Evolutionary conservation across 2,329 filamentous ascomycete genomes (phyloP).

Genomic region (Monosporascus sp.): DNA sequence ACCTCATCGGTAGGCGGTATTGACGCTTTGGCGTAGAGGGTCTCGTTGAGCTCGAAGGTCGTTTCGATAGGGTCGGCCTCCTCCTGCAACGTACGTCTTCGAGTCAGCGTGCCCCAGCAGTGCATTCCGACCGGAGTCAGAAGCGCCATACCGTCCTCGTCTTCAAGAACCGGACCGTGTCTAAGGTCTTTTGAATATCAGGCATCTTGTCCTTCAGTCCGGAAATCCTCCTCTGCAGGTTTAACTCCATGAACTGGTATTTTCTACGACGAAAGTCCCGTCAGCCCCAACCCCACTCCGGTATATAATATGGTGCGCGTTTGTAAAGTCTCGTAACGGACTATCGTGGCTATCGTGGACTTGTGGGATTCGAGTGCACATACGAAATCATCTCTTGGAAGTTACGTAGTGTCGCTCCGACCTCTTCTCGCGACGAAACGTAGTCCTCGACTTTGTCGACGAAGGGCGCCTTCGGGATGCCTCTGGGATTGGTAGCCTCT

Average conservation of each 20-base stretch:
- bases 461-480: slow-evolving; percentile 79
- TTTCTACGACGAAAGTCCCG: slow-evolving; percentile 53
- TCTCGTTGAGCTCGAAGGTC: slow-evolving; percentile 95
- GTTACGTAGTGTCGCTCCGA: slow-evolving; percentile 72
- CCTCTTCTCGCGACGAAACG: slow-evolving; percentile 70
- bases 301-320: too few relatives aligned
- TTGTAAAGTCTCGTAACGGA: too few relatives aligned
- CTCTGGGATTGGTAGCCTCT: slow-evolving; percentile 67
- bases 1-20: slow-evolving; percentile 84
- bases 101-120: slow-evolving; percentile 1
- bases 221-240: slow-evolving; percentile 74
- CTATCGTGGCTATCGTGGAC: not conserved
- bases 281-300: too few relatives aligned
- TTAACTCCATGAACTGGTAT: slow-evolving; percentile 99
- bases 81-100: slow-evolving; percentile 25
- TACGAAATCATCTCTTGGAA: slow-evolving; percentile 95
- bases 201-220: slow-evolving; percentile 93
- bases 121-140: not conserved
- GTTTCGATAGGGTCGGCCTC: slow-evolving; percentile 73
- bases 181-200: slow-evolving; percentile 92
- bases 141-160: slow-evolving; percentile 55
- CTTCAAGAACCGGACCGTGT: slow-evolving; percentile 82
- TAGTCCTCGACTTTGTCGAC: slow-evolving; percentile 88
- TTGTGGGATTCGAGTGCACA: slow-evolving; percentile 27
- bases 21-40: slow-evolving; percentile 81